phyloP scores from a whole-genome alignment of 1,139 yeast genomes.

The Hyphopichia burtonii region DNA sequence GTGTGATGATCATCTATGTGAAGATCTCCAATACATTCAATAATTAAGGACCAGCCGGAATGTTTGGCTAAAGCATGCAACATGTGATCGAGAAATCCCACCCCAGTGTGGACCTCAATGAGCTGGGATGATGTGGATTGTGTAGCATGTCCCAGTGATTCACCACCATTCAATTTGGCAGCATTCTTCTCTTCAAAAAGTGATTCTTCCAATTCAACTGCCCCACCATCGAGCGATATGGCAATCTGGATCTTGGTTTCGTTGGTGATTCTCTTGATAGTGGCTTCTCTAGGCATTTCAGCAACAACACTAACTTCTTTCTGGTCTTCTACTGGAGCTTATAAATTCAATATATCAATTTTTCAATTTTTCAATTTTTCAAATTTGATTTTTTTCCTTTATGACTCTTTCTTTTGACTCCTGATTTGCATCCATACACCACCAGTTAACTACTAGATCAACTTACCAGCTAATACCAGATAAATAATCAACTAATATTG shows the following conservation, averaged over 20 bases:
- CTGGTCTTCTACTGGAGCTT: no score
- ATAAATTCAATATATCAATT: not conserved
- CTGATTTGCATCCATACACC: no score
- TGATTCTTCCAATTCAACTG: constrained; percentile 56
- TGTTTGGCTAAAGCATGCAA: constrained; percentile 95
- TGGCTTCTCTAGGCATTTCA: constrained; percentile 37
- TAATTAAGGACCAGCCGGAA: constrained; percentile 89
- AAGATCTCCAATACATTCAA: constrained; percentile 90
- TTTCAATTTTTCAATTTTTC: no score
- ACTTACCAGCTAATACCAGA: no score
- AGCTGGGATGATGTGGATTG: constrained; percentile 66
- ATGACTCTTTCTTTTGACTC: no score
- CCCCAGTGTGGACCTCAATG: constrained; percentile 82
- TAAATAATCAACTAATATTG: no score
- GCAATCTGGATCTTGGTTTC: constrained; percentile 93
- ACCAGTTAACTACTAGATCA: no score
- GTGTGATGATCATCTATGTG: constrained; percentile 98
- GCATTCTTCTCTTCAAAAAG: constrained; percentile 37
- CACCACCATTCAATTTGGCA: constrained; percentile 14
- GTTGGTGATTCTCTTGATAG: constrained; percentile 73
- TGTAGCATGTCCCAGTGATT: constrained; percentile 51
- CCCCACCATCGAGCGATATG: constrained; percentile 82
- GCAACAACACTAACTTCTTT: no score
- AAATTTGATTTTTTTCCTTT: no score
- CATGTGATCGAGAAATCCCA: constrained; percentile 97